Percentiles rank a stretch among this genome's conserved stretches.
Conservation (phyloP, 768 basidiomycete species). For the Cystobasidium tubakii region DNA sequence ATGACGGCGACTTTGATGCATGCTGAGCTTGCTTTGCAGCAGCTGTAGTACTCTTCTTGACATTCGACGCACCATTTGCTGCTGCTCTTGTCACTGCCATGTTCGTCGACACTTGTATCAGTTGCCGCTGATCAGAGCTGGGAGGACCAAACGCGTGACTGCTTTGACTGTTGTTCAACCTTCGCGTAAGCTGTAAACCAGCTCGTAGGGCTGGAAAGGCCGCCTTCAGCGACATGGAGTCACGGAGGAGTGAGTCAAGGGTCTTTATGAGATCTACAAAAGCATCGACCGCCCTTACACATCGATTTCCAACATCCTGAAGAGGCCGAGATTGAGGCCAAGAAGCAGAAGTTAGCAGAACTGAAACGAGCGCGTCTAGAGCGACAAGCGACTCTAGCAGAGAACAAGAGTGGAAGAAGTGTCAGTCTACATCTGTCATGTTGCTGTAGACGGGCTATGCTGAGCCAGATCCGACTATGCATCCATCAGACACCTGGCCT, state of each 20-base stretch:
- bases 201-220: neutral
- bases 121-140: neutral
- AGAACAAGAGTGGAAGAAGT: slow-evolving; percentile 31
- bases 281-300: no score
- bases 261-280: neutral
- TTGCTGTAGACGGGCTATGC: neutral
- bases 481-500: slow-evolving; percentile 17
- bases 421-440: neutral
- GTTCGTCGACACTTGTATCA: neutral
- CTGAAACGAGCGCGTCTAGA: slow-evolving; percentile 26
- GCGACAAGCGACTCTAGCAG: slow-evolving; percentile 32
- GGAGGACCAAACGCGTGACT: neutral
- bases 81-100: slow-evolving; percentile 30
- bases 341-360: slow-evolving; percentile 31
- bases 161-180: neutral
- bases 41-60: neutral
- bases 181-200: neutral
- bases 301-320: neutral
- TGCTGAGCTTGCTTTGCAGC: slow-evolving; percentile 6
- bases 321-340: slow-evolving; percentile 36
- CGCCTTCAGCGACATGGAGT: slow-evolving; percentile 16
- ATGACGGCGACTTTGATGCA: neutral
- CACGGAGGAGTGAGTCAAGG: slow-evolving; percentile 21
- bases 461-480: neutral
- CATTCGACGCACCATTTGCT: neutral